These are phyloP conservation scores for Colletotrichum sp. DNA, from an alignment of 2,329 filamentous ascomycete genomes.

Conservation along the genomic window DNA sequence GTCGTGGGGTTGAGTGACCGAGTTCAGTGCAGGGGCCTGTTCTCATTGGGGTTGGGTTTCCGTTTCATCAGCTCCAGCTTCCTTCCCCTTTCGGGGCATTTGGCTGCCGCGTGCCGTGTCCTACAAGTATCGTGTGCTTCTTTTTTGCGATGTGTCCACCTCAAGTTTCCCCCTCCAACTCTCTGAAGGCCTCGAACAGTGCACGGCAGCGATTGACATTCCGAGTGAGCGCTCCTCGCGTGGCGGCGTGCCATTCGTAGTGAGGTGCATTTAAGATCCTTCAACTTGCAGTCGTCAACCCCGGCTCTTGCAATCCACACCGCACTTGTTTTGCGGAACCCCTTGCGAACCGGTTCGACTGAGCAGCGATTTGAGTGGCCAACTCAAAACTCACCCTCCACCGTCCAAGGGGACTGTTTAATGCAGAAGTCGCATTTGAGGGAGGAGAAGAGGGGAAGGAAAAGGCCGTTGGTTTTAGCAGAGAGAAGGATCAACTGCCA, in stretches of 20 bases:
- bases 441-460: background rate
- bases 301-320: constrained; percentile 9
- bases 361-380: background rate
- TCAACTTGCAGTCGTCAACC: background rate
- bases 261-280: background rate
- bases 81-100: background rate
- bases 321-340: constrained; percentile 8
- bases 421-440: background rate
- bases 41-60: constrained; percentile 1
- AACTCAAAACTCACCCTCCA: background rate
- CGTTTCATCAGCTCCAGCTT: constrained; percentile 11
- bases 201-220: background rate
- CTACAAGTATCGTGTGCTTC: background rate
- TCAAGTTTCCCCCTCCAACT: background rate
- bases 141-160: background rate
- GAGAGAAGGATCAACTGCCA: background rate
- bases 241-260: background rate
- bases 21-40: background rate
- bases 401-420: background rate
- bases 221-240: background rate
- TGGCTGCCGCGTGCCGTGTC: background rate
- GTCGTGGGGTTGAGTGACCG: background rate
- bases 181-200: background rate
- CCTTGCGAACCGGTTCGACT: constrained; percentile 4
- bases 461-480: background rate